Base-by-base conservation (phyloP, 306 rosid genomes). In the Fagus crenata region DNA sequence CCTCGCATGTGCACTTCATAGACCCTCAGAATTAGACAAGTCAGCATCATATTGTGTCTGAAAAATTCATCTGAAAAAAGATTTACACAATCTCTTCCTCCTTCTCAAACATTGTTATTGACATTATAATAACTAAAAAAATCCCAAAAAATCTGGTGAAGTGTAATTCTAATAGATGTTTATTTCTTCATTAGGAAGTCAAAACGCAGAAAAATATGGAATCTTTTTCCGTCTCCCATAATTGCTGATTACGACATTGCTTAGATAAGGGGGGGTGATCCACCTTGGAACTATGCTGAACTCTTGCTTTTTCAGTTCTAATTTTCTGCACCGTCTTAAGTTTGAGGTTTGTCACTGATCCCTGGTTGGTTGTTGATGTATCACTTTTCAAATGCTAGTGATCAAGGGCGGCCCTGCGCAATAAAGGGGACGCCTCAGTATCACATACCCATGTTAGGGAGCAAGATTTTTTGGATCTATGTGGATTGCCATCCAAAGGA, bases 81-180 rank as follows among this genome's bases (percentile, higher is more conserved):
- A 74, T 51, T 22, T 63, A 5, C 32, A 53, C 7, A 80, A 78
- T 31, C 28, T 73, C 63, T 67, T 35, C 75, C 35, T 59, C 31
- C 69, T 59, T 33, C 36, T 43, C 67, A 60, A 86, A 84, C 82
- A 73, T 73, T 84, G 36, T 61, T 72, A 37, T 80, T 82, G 59
- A 64, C 18, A 79, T 80, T 76, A 72, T 55, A 72, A 78, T 64
- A 42, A 63, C 13, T 64, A 68, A 76, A 78, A 22, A 46, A 69
- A 92, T 89, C 94, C 91, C 94, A 78, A 80, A 46, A 82, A 70
- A 86, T 88, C 91, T 85, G 97, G 85, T 64, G 71, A 73, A 68
- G 82, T 76, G 6, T 81, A 40, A 75, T 73, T 58, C 64, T 81
- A 73, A 31, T 2, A 9, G 32, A 54, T 67, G 12, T 53, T 40